These are phyloP conservation scores for Pleurotus tuber-regium DNA, from an alignment of 768 basidiomycete genomes.

Conservation along the genomic window DNA sequence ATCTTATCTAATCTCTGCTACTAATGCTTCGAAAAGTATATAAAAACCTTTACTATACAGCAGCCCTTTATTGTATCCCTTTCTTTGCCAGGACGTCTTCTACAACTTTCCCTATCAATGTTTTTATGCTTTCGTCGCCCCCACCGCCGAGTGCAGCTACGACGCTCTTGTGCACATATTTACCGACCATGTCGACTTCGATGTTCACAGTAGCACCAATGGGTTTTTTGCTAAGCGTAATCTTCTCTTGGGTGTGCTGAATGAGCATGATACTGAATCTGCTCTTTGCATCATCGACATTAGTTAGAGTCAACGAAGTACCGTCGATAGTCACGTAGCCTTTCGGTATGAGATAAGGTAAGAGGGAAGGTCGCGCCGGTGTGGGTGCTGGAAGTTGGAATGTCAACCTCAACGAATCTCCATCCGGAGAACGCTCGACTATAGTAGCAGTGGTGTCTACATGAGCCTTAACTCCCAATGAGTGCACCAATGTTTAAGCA, in stretches of 20 bases:
- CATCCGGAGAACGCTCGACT: slow-evolving; percentile 63
- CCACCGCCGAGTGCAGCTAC: slow-evolving; percentile 58
- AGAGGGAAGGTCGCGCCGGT: slow-evolving; percentile 54
- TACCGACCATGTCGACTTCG: slow-evolving; percentile 94
- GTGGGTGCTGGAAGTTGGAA: slow-evolving; percentile 74
- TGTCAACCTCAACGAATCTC: slow-evolving; percentile 81
- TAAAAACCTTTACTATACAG: not conserved
- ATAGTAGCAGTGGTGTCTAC: slow-evolving; percentile 88
- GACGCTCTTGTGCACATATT: slow-evolving; percentile 87
- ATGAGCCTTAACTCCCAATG: slow-evolving; percentile 63
- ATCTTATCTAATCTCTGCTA: slow-evolving; percentile 4
- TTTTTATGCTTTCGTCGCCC: slow-evolving; percentile 44
- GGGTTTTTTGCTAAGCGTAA: slow-evolving; percentile 73
- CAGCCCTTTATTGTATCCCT: slow-evolving; percentile 25
- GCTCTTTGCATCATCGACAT: slow-evolving; percentile 58
- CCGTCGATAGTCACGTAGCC: slow-evolving; percentile 96
- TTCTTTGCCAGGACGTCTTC: slow-evolving; percentile 50
- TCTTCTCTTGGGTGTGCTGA: slow-evolving; percentile 86
- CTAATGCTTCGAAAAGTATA: not conserved
- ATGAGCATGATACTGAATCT: slow-evolving; percentile 94
- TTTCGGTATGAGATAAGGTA: slow-evolving; percentile 87
- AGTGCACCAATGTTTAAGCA: not conserved
- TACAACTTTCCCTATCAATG: slow-evolving; percentile 56
- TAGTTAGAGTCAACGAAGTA: slow-evolving; percentile 86
- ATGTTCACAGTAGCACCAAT: slow-evolving; percentile 87